Base-by-base conservation (phyloP, 495 filamentous ascomycete species). In the Annulohypoxylon bovei region DNA sequence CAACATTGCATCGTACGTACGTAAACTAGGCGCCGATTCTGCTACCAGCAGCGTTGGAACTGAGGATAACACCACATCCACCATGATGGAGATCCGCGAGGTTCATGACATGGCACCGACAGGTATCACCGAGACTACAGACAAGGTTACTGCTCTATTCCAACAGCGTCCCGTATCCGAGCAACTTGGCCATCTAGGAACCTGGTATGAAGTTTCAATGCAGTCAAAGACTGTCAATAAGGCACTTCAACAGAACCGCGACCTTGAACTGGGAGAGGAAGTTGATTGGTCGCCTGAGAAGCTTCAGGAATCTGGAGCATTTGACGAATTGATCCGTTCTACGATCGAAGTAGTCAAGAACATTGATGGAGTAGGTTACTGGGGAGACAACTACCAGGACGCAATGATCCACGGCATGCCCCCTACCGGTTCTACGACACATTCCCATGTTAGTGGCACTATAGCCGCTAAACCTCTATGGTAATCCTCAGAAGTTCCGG, bases 161-260 rank as follows among this genome's bases (percentile, higher is more conserved):
- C 1, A 54, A 33, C 61, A 65, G 37, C 27, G 35, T 7, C 7
- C 46, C 7, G 30, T 63, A 25, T 42, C 62, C n/a, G 22, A 44
- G 22, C 40, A 40, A 8, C 53, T 66, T 52, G 37, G 6, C 11
- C 49, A 72, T 12, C 25, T 75, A n/a, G 39, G 70, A 2, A 50
- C 53, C 9, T 86, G 83, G 83, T 82, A 82, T 27, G 81, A 86
- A 62, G 78, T 71, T 8, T 71, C 76, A 1, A 65, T 86, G 16
- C 61, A 79, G 3, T 81, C 76, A 7, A 39, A 68, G 4, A 52
- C 54, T 0, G 35, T 74, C 9, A 77, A 81, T 7, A 28, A 65
- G 2, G 35, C 76, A 0, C 73, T 84, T 30, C n/a, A 71, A 11
- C 60, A 81, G 68, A 85, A 86, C 62, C 52, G 69, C 37, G 7